A percentile compares a stretch with the other conserved stretches of the same genome.
Evolutionary conservation across 768 basidiomycete genomes (phyloP).

Genomic region (Boletus rubescentipes): DNA sequence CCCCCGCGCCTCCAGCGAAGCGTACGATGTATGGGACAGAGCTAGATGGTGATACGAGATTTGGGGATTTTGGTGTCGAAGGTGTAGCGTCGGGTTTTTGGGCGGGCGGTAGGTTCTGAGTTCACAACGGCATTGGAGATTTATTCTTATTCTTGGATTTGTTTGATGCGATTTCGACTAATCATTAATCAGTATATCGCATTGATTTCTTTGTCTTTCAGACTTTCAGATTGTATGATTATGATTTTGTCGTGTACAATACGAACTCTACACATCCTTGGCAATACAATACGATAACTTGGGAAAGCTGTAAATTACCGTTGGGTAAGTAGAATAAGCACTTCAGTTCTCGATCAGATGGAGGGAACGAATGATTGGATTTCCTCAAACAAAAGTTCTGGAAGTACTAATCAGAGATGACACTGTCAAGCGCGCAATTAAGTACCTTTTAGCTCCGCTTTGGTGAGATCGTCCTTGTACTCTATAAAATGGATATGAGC

Average conservation of each 20-base stretch:
- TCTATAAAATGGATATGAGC: constrained; percentile 35
- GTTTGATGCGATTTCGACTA: constrained; percentile 8
- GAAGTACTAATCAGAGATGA: constrained; percentile 7
- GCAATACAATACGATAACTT: background rate
- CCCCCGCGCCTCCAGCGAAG: constrained; percentile 48
- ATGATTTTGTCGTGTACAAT: constrained; percentile 21
- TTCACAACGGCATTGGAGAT: background rate
- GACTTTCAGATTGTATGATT: constrained; percentile 16
- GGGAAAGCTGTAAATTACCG: background rate
- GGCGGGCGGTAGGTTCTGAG: constrained; percentile 48
- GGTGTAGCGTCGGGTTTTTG: constrained; percentile 75
- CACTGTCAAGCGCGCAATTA: background rate
- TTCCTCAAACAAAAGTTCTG: constrained; percentile 78
- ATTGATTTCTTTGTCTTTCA: constrained; percentile 4
- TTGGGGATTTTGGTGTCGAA: constrained; percentile 81
- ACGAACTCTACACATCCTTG: constrained; percentile 1
- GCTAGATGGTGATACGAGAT: constrained; percentile 76
- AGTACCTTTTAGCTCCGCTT: constrained; percentile 67
- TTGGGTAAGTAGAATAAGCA: background rate
- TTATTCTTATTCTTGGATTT: constrained; percentile 5
- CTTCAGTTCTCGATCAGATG: constrained; percentile 38
- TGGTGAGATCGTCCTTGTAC: constrained; percentile 72
- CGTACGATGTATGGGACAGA: constrained; percentile 86
- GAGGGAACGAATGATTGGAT: constrained; percentile 72
- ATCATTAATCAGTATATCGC: constrained; percentile 9